Evolutionary conservation across 1,284 basidiomycete species (phyloP).

Genomic region (Phlebopus sp.): DNA sequence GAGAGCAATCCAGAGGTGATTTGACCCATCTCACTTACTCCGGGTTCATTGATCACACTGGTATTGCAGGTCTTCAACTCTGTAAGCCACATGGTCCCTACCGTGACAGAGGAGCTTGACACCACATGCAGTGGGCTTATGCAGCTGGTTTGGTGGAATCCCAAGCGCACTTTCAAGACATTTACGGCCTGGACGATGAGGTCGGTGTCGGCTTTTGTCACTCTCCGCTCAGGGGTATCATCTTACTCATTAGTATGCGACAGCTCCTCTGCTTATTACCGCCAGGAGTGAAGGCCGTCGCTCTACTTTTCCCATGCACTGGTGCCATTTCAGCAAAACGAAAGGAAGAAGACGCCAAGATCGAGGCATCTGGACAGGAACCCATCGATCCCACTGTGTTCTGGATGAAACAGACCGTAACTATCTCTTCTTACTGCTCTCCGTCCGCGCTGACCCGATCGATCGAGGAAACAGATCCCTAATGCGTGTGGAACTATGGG

Average conservation of each 20-base stretch:
- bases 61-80: conserved; percentile 50
- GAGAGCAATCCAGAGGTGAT: conserved; percentile 75
- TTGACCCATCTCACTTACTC: not conserved
- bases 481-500: conserved; percentile 93
- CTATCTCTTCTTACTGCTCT: conserved; percentile 7
- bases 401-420: conserved; percentile 78
- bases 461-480: conserved; percentile 51
- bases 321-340: conserved; percentile 49
- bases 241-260: not conserved
- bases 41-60: conserved; percentile 8
- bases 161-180: conserved; percentile 68
- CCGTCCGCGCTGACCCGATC: conserved; percentile 6
- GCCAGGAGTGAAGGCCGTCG: conserved; percentile 73
- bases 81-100: conserved; percentile 30
- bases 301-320: conserved; percentile 79
- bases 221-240: not conserved
- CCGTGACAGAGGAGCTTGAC: not conserved
- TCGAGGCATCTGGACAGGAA: conserved; percentile 48
- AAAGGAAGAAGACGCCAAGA: conserved; percentile 54
- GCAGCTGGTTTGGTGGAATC: conserved; percentile 66
- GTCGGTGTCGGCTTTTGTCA: conserved; percentile 32
- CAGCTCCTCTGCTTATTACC: conserved; percentile 71
- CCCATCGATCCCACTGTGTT: conserved; percentile 60
- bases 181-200: conserved; percentile 79
- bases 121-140: conserved; percentile 62